Conservation (phyloP, 176 grass and related monocot species). For the Musa beccarii region DNA sequence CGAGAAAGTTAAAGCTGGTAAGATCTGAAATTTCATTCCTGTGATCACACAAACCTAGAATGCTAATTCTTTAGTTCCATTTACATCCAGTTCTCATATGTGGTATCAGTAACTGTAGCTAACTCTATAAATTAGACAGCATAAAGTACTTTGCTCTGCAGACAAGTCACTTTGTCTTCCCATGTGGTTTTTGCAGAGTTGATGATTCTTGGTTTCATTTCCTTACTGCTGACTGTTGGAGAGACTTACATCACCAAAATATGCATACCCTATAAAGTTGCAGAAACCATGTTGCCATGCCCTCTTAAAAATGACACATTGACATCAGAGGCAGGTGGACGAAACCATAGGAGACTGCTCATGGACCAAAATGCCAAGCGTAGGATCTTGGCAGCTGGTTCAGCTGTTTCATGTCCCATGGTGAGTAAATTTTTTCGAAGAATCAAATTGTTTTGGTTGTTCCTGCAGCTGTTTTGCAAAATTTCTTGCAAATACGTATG, state of each 20-base stretch:
- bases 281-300: constrained; percentile 80
- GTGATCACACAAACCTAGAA: not conserved
- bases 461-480: too few relatives aligned
- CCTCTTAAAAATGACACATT: not conserved
- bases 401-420: constrained; percentile 18
- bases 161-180: not conserved
- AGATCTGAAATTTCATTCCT: constrained; percentile 4
- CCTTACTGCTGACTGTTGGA: constrained; percentile 62
- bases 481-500: not conserved
- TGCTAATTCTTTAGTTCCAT: too few relatives aligned
- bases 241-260: constrained; percentile 49
- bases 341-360: constrained; percentile 30
- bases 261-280: constrained; percentile 61
- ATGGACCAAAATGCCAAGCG: constrained; percentile 14
- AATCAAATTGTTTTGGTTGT: too few relatives aligned
- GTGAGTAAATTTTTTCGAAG: constrained; percentile 30
- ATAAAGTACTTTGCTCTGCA: not conserved
- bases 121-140: not conserved
- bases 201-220: constrained; percentile 96
- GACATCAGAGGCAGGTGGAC: not conserved
- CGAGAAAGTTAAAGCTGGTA: constrained; percentile 91
- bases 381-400: constrained; percentile 25
- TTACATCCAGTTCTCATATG: not conserved
- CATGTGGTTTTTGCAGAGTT: constrained; percentile 46
- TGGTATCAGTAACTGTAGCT: not conserved